phyloP scores from a whole-genome alignment of 306 rosid genomes.

The Cucumis sativus region DNA sequence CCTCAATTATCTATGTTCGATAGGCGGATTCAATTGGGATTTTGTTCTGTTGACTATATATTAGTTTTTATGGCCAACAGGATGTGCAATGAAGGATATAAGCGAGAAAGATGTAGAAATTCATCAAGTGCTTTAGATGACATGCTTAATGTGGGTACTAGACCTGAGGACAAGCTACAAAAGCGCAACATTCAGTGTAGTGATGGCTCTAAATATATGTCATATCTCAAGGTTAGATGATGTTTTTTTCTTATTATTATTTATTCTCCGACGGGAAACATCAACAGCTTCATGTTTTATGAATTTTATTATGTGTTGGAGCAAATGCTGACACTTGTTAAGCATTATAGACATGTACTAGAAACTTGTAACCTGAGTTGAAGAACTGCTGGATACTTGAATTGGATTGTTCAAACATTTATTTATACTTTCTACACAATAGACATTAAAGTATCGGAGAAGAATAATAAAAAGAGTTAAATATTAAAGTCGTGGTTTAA shows the following conservation, averaged over 20 bases:
- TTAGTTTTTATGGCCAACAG: conserved; percentile 31
- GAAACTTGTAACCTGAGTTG: not conserved
- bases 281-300: not conserved
- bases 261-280: too few species aligned
- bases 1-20: not conserved
- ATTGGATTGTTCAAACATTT: not conserved
- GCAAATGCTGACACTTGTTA: not conserved
- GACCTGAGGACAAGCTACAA: conserved; percentile 33
- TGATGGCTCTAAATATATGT: conserved; percentile 79
- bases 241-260: not conserved
- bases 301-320: not conserved
- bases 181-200: conserved; percentile 32
- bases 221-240: conserved; percentile 77
- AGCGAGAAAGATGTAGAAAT: conserved; percentile 36
- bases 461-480: not conserved
- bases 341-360: not conserved
- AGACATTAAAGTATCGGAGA: not conserved
- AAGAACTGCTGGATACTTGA: not conserved
- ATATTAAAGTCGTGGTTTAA: not conserved
- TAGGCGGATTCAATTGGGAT: not conserved
- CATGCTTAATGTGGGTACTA: conserved; percentile 26
- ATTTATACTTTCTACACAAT: not conserved
- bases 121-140: conserved; percentile 30
- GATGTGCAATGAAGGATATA: conserved; percentile 29
- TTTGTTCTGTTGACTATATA: conserved; percentile 10